Evolutionary conservation across 1,284 basidiomycete genomes (phyloP), one percentile per base, ranked within the genome.

Genomic region (Fistulinella cinereoalba): DNA sequence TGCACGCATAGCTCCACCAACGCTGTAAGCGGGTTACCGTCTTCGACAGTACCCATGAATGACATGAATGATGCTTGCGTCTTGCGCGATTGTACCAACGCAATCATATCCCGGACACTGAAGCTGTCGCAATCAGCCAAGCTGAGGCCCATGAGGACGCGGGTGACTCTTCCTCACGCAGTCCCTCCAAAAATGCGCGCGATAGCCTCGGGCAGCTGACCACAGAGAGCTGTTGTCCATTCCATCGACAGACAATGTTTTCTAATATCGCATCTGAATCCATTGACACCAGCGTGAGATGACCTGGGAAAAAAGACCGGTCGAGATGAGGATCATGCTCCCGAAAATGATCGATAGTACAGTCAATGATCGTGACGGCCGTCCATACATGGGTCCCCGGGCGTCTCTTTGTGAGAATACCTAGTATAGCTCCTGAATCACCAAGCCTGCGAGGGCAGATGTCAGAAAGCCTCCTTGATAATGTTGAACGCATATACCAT

Each of bases 111-210:
- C 23, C 27, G 42, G 24, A 16, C 44, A 7, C 23, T 21, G 12
- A 56, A 44, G 19, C 39, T 34, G 25, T 37, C 52, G 15, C 52
- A 53, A 19, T 54, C 50, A 23, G 43, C 16, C 37, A 54, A 39
- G 0, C 16, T 21, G 12, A 54, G 50, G 6, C 12, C 32, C 2
- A 39, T 48, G 11, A 54, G 23, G 22, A 4, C 23, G 8, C 6
- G 2, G 44, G 49, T 1, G 43, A 29, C 0, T 22, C 15, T 8
- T 40, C 43, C 5, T 27, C 43, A 3, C 34, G 23, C 34, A 53
- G 15, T 12, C 25, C 3, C 12, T 43, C 31, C 4, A 56, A 25
- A 33, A 54, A 54, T 9, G 40, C 1, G 6, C 32, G 42, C 1
- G 54, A 41, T 19, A 54, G 6, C 23, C 33, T 24, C 4, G 44